phyloP scores from a whole-genome alignment of 495 filamentous ascomycete genomes.

The Penicillium dipodomyicola region DNA sequence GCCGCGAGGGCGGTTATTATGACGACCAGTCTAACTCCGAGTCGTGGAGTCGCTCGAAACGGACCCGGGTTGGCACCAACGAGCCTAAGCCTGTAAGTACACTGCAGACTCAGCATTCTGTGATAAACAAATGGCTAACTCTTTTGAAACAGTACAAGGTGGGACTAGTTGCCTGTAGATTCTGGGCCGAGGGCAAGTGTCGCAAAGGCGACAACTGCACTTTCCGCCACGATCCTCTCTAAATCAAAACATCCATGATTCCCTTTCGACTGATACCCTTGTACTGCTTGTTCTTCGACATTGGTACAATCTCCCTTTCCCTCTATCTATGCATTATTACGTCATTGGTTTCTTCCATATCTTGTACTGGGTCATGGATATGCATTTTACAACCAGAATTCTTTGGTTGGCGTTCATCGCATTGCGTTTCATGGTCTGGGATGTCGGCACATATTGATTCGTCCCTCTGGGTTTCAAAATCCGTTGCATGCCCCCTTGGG shows the following conservation, averaged over 20 bases:
- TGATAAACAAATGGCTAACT: slow-evolving; percentile 18
- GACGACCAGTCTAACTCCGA: slow-evolving; percentile 32
- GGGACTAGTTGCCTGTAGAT: slow-evolving; percentile 62
- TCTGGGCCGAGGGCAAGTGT: slow-evolving; percentile 76
- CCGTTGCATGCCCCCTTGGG: slow-evolving; percentile 4
- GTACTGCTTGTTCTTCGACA: not conserved
- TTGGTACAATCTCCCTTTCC: not conserved
- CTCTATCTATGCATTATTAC: slow-evolving; percentile 8
- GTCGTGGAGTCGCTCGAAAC: slow-evolving; percentile 33
- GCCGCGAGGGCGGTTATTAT: slow-evolving; percentile 34
- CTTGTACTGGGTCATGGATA: slow-evolving; percentile 5
- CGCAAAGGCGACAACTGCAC: slow-evolving; percentile 83
- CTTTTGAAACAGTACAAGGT: slow-evolving; percentile 34
- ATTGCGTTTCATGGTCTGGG: slow-evolving; percentile 6
- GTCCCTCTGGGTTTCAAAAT: not conserved
- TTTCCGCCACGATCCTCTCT: slow-evolving; percentile 59
- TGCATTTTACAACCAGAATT: slow-evolving; percentile 10
- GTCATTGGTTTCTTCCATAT: not conserved
- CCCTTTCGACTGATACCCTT: slow-evolving; percentile 14
- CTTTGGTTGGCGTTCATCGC: slow-evolving; percentile 13
- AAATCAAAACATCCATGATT: not conserved
- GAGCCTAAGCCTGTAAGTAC: slow-evolving; percentile 38
- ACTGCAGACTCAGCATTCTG: not conserved
- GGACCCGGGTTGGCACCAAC: slow-evolving; percentile 28
- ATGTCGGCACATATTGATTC: slow-evolving; percentile 5